Evolutionary conservation across 2,329 filamentous ascomycete genomes (phyloP).

Genomic region (Diaporthe amygdali): DNA sequence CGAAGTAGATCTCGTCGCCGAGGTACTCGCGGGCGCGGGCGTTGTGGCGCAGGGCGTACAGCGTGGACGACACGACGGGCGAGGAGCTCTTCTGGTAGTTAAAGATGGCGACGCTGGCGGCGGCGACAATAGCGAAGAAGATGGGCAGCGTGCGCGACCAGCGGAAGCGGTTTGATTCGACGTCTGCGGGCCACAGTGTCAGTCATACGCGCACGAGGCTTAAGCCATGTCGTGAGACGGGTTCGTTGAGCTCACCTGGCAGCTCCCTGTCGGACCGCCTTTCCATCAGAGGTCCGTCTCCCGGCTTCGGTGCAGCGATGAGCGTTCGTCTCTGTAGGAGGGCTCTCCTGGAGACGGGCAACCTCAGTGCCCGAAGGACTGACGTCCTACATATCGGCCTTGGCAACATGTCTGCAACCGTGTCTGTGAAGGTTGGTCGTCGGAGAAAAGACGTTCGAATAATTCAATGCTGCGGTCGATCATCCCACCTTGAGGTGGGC

Average conservation of each 20-base stretch:
- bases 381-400: conserved; percentile 23
- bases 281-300: conserved; percentile 69
- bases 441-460: background rate
- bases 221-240: background rate
- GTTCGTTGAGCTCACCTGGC: conserved; percentile 54
- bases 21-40: conserved; percentile 75
- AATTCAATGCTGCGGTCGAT: conserved; percentile 13
- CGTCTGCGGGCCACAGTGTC: conserved; percentile 35
- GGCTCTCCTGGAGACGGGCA: conserved; percentile 17
- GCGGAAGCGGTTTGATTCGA: conserved; percentile 53
- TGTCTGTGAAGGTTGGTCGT: background rate
- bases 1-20: conserved; percentile 87
- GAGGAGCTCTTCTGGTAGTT: conserved; percentile 98
- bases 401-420: conserved; percentile 21
- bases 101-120: conserved; percentile 86
- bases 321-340: conserved; percentile 48
- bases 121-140: conserved; percentile 75
- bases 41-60: conserved; percentile 90
- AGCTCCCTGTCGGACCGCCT: conserved; percentile 70
- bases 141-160: conserved; percentile 80
- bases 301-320: conserved; percentile 61
- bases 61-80: conserved; percentile 81
- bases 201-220: background rate
- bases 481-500: conserved; percentile 18
- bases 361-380: conserved; percentile 13